Percentiles rank a stretch among this genome's conserved stretches.
phyloP scores from a whole-genome alignment of 2,329 filamentous ascomycete genomes.

The Parafenestella ontariensis region DNA sequence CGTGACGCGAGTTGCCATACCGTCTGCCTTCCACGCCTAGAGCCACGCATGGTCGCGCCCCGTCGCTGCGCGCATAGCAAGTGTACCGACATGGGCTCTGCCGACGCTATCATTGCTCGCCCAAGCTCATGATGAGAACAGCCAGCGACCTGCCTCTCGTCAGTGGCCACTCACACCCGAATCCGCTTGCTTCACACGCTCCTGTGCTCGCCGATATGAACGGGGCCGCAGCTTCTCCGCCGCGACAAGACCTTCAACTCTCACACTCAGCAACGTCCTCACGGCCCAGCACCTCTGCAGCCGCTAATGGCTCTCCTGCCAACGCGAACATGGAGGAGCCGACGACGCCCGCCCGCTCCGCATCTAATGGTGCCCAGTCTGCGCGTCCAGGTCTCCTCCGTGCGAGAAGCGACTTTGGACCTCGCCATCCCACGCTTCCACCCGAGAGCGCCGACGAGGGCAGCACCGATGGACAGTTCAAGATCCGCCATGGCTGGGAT shows the following conservation, averaged over 20 bases:
- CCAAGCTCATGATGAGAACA: conserved; percentile 41
- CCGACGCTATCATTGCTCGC: conserved; percentile 29
- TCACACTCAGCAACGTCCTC: conserved; percentile 19
- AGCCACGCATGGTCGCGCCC: neutral
- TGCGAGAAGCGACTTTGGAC: conserved; percentile 68
- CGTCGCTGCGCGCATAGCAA: conserved; percentile 13
- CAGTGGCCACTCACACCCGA: conserved; percentile 30
- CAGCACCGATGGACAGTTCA: conserved; percentile 60
- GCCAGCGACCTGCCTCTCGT: conserved; percentile 32
- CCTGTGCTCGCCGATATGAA: conserved; percentile 28
- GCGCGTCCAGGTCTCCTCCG: conserved; percentile 54
- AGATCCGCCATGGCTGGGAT: conserved; percentile 86
- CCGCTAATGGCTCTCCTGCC: conserved; percentile 21
- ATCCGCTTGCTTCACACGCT: conserved; percentile 39
- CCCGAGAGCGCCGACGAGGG: conserved; percentile 47
- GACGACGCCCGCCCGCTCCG: conserved; percentile 57
- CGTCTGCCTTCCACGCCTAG: neutral
- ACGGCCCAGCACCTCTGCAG: conserved; percentile 38
- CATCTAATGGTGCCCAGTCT: conserved; percentile 56
- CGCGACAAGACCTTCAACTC: conserved; percentile 18
- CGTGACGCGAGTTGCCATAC: neutral
- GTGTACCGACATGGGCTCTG: conserved; percentile 42
- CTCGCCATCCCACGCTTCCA: conserved; percentile 42
- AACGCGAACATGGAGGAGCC: conserved; percentile 31
- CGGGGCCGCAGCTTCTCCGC: conserved; percentile 12